These are phyloP conservation scores for Ochromonas danica DNA, from an alignment of 108 stramenopile species.

Conservation along the genomic window DNA sequence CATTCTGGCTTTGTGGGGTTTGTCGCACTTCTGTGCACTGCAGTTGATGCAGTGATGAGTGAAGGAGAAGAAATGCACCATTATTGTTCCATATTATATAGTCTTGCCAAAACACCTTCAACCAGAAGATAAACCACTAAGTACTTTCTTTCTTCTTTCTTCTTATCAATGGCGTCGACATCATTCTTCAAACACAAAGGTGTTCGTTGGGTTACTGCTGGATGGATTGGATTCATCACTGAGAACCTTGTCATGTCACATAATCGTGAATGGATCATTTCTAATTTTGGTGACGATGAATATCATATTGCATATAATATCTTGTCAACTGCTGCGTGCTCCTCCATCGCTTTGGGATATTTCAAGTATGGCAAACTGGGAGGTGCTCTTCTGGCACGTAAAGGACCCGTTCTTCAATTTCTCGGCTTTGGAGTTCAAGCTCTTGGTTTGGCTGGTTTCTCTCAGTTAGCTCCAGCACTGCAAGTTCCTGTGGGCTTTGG, in stretches of 20 bases:
- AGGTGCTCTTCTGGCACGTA: slow-evolving; percentile 37
- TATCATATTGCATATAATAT: slow-evolving; percentile 74
- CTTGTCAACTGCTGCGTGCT: slow-evolving; percentile 70
- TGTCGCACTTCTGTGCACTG: no score
- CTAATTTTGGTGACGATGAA: slow-evolving; percentile 63
- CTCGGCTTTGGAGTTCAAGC: slow-evolving; percentile 52
- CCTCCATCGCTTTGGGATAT: slow-evolving; percentile 68
- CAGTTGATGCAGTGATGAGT: no score
- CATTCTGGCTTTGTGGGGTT: no score
- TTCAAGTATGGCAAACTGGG: slow-evolving; percentile 55
- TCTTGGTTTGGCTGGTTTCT: slow-evolving; percentile 66
- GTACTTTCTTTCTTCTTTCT: no score
- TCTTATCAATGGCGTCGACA: no score
- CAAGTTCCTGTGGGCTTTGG: slow-evolving; percentile 65
- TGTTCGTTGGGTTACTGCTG: slow-evolving; percentile 7
- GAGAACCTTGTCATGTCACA: slow-evolving; percentile 79
- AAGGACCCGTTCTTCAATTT: not conserved
- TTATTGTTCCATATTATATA: no score
- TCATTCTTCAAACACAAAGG: slow-evolving; percentile 5
- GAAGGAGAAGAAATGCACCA: no score
- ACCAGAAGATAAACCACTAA: no score
- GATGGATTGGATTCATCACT: slow-evolving; percentile 29
- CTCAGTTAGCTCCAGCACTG: slow-evolving; percentile 71
- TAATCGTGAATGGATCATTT: slow-evolving; percentile 74
- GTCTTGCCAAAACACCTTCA: no score